Percentiles rank a stretch among this genome's conserved stretches.
Conservation (phyloP, 2,329 filamentous ascomycete genomes). For the Fusarium nodosum region DNA sequence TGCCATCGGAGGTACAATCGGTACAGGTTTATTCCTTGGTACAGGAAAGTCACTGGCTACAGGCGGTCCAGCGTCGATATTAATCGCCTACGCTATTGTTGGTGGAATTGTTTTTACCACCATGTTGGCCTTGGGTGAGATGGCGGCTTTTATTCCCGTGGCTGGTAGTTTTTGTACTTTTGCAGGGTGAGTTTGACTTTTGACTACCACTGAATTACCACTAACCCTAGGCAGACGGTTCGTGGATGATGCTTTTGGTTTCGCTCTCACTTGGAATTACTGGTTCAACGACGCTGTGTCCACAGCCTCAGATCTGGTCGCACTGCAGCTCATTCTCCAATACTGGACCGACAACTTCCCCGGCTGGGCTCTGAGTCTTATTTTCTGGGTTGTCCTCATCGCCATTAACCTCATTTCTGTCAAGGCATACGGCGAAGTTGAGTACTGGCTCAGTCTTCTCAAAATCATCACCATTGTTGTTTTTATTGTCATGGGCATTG, state of each 20-base stretch:
- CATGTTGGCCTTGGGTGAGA: conserved; percentile 71
- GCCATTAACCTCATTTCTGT: conserved; percentile 55
- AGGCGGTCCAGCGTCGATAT: conserved; percentile 70
- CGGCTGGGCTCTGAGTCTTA: conserved; percentile 72
- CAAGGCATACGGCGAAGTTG: conserved; percentile 58
- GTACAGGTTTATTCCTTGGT: conserved; percentile 73
- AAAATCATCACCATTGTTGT: conserved; percentile 68
- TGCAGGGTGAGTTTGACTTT: conserved; percentile 54
- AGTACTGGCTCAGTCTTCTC: conserved; percentile 69
- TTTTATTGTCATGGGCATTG: conserved; percentile 74
- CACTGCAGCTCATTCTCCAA: conserved; percentile 65
- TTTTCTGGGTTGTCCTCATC: conserved; percentile 71
- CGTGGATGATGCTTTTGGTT: conserved; percentile 67
- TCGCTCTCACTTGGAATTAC: conserved; percentile 70
- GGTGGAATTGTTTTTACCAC: conserved; percentile 70
- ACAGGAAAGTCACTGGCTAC: conserved; percentile 71
- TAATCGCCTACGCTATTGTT: conserved; percentile 69
- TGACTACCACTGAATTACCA: conserved; percentile 54
- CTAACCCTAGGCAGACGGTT: conserved; percentile 54
- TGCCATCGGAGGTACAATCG: conserved; percentile 71
- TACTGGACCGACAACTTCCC: conserved; percentile 75
- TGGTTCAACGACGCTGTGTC: conserved; percentile 75
- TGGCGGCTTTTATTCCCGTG: conserved; percentile 66
- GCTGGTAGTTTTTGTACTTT: conserved; percentile 69
- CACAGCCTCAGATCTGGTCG: conserved; percentile 70